phyloP scores from a whole-genome alignment of 78 protist genomes.

The Speleostelium caveatum region DNA sequence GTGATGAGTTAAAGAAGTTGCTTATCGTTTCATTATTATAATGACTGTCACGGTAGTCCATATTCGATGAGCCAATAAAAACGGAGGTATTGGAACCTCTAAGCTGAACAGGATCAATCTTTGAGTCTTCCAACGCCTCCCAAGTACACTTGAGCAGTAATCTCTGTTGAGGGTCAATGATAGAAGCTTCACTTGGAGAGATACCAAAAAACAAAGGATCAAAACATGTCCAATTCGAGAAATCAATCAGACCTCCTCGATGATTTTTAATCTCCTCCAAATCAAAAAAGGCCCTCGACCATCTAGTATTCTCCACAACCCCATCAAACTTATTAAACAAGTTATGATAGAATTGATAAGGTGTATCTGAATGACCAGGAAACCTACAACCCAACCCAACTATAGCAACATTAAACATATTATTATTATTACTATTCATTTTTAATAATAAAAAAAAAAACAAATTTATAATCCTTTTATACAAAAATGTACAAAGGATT shows the following conservation, averaged over 20 bases:
- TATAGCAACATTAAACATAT: no score
- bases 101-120: background rate
- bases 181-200: conserved; percentile 60
- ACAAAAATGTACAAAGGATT: no score
- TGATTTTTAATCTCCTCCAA: conserved; percentile 11
- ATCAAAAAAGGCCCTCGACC: background rate
- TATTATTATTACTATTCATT: no score
- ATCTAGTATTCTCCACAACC: no score
- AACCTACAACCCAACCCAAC: no score
- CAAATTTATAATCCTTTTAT: no score
- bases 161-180: conserved; percentile 90
- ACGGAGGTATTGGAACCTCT: conserved; percentile 58
- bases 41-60: background rate
- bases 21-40: no score
- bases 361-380: no score
- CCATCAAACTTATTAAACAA: no score
- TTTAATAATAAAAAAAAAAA: no score
- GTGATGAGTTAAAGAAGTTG: no score
- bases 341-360: no score
- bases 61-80: conserved; percentile 8
- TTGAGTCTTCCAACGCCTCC: conserved; percentile 77
- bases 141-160: conserved; percentile 66
- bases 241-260: conserved; percentile 35
- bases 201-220: conserved; percentile 69
- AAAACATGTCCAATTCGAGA: conserved; percentile 28